Evolutionary conservation across 2,329 filamentous ascomycete genomes (phyloP).

Genomic region (Didymella exigua): DNA sequence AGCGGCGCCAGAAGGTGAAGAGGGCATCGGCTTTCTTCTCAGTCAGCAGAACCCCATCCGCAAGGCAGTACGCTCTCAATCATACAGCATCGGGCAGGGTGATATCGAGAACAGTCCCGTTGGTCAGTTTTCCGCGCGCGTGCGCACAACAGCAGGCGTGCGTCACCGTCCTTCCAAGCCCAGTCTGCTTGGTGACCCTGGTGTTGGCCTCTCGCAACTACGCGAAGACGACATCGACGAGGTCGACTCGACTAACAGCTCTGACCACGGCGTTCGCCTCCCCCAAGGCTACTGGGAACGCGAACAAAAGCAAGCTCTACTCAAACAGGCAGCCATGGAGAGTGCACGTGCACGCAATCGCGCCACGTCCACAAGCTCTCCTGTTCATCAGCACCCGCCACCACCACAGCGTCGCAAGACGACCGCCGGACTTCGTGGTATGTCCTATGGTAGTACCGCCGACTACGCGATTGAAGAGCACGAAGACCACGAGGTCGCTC

Average conservation of each 20-base stretch:
- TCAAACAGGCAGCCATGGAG: constrained; percentile 47
- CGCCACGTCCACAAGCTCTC: constrained; percentile 37
- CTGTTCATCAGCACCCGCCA: constrained; percentile 28
- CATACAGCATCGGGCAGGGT: constrained; percentile 91
- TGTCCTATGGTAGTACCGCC: constrained; percentile 63
- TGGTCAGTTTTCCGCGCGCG: constrained; percentile 59
- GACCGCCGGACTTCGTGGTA: constrained; percentile 60
- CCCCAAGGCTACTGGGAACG: constrained; percentile 42
- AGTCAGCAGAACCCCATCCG: constrained; percentile 72
- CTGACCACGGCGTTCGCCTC: constrained; percentile 56
- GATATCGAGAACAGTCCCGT: constrained; percentile 59
- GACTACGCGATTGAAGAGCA: constrained; percentile 76
- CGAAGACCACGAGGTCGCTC: constrained; percentile 65
- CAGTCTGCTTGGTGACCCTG: constrained; percentile 71
- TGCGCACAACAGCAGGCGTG: constrained; percentile 51
- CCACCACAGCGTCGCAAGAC: constrained; percentile 34
- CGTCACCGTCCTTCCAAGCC: constrained; percentile 82
- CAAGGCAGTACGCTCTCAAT: constrained; percentile 93
- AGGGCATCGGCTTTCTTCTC: constrained; percentile 46
- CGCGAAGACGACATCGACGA: constrained; percentile 61
- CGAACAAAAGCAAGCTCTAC: constrained; percentile 39
- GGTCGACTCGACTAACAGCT: constrained; percentile 66
- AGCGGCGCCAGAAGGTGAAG: constrained; percentile 55
- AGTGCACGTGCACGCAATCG: constrained; percentile 44
- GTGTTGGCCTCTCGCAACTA: constrained; percentile 38